These are phyloP conservation scores for Talaromyces pinophilus DNA, from an alignment of 2,329 filamentous ascomycete genomes.

Conservation along the genomic window DNA sequence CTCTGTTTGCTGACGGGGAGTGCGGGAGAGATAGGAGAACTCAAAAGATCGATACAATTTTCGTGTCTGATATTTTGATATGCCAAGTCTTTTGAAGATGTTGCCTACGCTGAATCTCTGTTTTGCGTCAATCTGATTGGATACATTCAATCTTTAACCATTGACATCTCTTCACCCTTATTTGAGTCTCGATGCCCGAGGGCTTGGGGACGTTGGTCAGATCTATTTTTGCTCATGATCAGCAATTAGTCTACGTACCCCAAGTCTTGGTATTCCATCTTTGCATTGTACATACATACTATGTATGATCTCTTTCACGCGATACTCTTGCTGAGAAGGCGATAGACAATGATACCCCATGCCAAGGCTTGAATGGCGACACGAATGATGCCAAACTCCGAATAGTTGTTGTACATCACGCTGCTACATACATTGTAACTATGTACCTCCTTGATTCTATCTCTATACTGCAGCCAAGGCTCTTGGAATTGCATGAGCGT, in stretches of 20 bases:
- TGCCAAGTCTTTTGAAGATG: not conserved
- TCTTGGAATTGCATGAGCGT: not conserved
- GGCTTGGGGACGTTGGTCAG: not conserved
- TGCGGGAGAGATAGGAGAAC: not conserved
- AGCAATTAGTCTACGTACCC: conserved; percentile 2
- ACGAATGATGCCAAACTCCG: conserved; percentile 2
- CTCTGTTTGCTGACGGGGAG: not conserved
- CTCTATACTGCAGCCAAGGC: not conserved
- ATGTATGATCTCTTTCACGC: not conserved
- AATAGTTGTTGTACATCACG: conserved; percentile 1
- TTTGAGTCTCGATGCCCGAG: not conserved
- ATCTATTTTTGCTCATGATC: conserved; percentile 11
- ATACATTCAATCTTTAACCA: not conserved
- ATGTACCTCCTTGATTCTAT: not conserved
- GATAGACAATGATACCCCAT: conserved; percentile 1
- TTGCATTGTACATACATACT: too few species aligned
- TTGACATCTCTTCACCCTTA: not conserved
- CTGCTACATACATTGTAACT: not conserved
- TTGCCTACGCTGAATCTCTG: not conserved
- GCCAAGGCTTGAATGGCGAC: not conserved
- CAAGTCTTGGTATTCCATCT: not conserved
- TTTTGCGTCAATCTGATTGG: not conserved
- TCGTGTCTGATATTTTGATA: not conserved
- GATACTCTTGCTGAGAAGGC: not conserved
- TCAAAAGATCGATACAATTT: not conserved